phyloP scores from a whole-genome alignment of 192 early-diverging fungal species.

The Coemansia sp. region DNA sequence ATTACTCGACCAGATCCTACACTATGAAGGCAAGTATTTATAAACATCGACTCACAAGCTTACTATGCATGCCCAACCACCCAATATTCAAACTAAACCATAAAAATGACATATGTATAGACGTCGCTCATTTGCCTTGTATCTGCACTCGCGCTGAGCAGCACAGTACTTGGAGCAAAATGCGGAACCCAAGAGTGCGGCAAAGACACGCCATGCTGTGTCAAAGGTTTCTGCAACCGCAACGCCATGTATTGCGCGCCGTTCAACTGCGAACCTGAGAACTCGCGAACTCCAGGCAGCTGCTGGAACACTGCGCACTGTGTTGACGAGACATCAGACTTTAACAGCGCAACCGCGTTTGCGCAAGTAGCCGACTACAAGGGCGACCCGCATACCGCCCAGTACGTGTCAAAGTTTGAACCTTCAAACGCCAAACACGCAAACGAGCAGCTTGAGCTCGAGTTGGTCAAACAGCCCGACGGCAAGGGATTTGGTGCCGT shows the following conservation, averaged over 20 bases:
- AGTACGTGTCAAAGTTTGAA: constrained; percentile 59
- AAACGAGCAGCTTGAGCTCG: constrained; percentile 48
- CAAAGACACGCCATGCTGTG: constrained; percentile 54
- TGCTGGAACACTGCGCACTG: constrained; percentile 53
- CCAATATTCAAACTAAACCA: no score
- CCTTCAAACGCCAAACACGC: constrained; percentile 55
- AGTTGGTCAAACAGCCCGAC: constrained; percentile 46
- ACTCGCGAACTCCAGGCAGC: constrained; percentile 30
- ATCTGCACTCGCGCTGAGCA: constrained; percentile 6
- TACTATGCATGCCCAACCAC: no score
- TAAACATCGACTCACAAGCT: neutral
- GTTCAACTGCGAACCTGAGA: constrained; percentile 46
- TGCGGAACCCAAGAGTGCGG: constrained; percentile 34
- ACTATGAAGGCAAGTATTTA: neutral
- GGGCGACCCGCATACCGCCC: constrained; percentile 49
- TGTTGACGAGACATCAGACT: constrained; percentile 34
- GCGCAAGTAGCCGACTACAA: constrained; percentile 47
- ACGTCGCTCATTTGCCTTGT: constrained; percentile 13
- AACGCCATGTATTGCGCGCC: constrained; percentile 49
- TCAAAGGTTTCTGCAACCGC: constrained; percentile 51
- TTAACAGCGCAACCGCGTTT: constrained; percentile 20
- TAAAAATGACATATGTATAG: constrained; percentile 5
- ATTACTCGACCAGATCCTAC: neutral
- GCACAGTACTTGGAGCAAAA: constrained; percentile 14
- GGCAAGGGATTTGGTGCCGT: constrained; percentile 58